Evolutionary conservation across 2,329 filamentous ascomycete species (phyloP).

Genomic region (Ophiocordyceps camponoti-floridani): DNA sequence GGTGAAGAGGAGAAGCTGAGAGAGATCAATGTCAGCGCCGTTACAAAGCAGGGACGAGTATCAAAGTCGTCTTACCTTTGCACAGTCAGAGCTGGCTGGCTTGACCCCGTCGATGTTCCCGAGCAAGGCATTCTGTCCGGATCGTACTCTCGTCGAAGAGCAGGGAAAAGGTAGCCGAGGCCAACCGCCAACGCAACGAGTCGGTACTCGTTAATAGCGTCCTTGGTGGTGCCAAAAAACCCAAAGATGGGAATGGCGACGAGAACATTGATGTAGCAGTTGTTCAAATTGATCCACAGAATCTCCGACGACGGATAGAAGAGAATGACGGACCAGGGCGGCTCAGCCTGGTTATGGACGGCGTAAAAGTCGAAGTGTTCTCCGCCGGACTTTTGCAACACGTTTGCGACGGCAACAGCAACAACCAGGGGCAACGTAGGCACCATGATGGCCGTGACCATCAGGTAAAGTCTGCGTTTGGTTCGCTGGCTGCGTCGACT

Average conservation of each 20-base stretch:
- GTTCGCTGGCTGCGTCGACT: conserved; percentile 26
- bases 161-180: conserved; percentile 24
- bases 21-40: not conserved
- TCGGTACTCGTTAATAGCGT: conserved; percentile 30
- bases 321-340: conserved; percentile 29
- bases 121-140: conserved; percentile 11
- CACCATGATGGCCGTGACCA: conserved; percentile 31
- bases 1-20: not conserved
- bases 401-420: conserved; percentile 21
- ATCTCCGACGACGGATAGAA: conserved; percentile 23
- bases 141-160: conserved; percentile 19
- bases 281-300: conserved; percentile 21
- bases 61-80: not conserved
- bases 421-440: conserved; percentile 31
- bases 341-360: conserved; percentile 19
- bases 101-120: conserved; percentile 7
- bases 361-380: conserved; percentile 20
- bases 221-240: conserved; percentile 38
- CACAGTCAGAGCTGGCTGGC: not conserved
- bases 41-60: not conserved
- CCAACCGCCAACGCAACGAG: conserved; percentile 11
- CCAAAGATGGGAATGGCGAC: conserved; percentile 28
- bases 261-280: conserved; percentile 29
- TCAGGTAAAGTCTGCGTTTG: conserved; percentile 34
- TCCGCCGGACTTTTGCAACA: conserved; percentile 12